These are phyloP conservation scores for Geotrichum aggregatum DNA, from an alignment of 1,139 yeast genomes.

Conservation along the genomic window DNA sequence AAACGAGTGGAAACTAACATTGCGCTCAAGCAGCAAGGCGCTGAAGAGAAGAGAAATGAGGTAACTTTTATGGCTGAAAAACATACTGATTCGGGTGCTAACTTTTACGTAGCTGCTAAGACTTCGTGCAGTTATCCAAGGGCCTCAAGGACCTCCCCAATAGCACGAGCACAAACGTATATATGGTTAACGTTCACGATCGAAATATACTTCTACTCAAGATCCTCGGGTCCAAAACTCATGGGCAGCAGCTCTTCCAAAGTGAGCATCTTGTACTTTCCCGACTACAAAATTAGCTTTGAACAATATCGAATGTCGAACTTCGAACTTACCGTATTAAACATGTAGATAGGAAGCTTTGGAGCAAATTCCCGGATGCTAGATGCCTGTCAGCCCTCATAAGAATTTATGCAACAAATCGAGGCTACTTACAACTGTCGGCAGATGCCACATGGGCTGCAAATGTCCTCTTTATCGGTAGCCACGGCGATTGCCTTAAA, in stretches of 20 bases:
- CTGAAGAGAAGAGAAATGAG: slow-evolving; percentile 37
- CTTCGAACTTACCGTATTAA: slow-evolving; percentile 21
- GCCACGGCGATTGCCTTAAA: slow-evolving; percentile 69
- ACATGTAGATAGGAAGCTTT: slow-evolving; percentile 36
- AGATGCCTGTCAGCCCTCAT: slow-evolving; percentile 19
- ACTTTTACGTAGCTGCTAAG: slow-evolving; percentile 25
- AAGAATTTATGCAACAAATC: slow-evolving; percentile 35
- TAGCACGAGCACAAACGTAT: background rate
- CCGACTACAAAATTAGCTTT: slow-evolving; percentile 18
- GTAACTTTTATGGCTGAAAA: no score
- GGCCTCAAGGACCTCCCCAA: background rate
- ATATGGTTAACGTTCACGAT: no score
- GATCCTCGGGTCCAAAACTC: slow-evolving; percentile 82
- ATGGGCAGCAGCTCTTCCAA: slow-evolving; percentile 67
- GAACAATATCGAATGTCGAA: background rate
- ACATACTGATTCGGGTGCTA: slow-evolving; percentile 1
- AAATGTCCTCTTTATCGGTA: slow-evolving; percentile 55
- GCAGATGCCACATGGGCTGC: slow-evolving; percentile 92
- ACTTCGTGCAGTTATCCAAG: slow-evolving; percentile 25
- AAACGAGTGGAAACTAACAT: slow-evolving; percentile 39
- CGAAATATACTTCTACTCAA: slow-evolving; percentile 34
- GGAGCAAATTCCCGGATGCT: slow-evolving; percentile 63
- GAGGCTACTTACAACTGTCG: slow-evolving; percentile 53
- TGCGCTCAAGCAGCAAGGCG: slow-evolving; percentile 32
- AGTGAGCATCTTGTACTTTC: slow-evolving; percentile 39